Evolutionary conservation across 2,329 filamentous ascomycete genomes (phyloP).

Genomic region (Monilinia polystroma): DNA sequence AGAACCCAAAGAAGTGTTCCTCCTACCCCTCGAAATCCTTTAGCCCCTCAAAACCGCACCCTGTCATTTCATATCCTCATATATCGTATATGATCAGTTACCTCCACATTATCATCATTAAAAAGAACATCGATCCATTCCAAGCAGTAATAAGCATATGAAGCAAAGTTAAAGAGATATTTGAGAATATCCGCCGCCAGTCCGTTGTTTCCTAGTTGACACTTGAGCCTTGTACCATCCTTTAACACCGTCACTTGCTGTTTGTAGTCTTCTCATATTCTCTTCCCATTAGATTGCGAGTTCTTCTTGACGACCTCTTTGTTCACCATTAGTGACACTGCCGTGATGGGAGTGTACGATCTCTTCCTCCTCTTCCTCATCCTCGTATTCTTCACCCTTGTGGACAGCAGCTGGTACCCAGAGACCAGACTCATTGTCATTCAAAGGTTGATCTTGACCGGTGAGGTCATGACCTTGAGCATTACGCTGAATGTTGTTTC

Average conservation of each 20-base stretch:
- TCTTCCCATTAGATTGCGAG: constrained; percentile 38
- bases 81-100: constrained; percentile 23
- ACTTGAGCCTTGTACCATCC: constrained; percentile 22
- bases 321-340: constrained; percentile 56
- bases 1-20: neutral
- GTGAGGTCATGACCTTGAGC: constrained; percentile 78
- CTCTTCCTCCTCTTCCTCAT: constrained; percentile 65
- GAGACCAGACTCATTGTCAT: constrained; percentile 72
- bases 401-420: constrained; percentile 77
- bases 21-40: neutral
- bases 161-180: constrained; percentile 29
- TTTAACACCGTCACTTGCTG: constrained; percentile 15
- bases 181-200: constrained; percentile 35
- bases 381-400: constrained; percentile 58
- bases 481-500: constrained; percentile 66
- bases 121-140: constrained; percentile 9
- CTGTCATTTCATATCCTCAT: neutral
- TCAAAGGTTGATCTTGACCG: constrained; percentile 74
- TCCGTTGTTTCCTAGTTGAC: constrained; percentile 23
- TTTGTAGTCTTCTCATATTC: constrained; percentile 15
- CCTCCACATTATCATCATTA: constrained; percentile 20
- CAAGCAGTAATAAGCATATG: constrained; percentile 15
- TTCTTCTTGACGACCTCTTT: constrained; percentile 52
- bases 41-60: neutral
- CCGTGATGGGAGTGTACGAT: constrained; percentile 54